Base-by-base conservation (phyloP, 176 grass and related monocot species). In the Carex littledalei region DNA sequence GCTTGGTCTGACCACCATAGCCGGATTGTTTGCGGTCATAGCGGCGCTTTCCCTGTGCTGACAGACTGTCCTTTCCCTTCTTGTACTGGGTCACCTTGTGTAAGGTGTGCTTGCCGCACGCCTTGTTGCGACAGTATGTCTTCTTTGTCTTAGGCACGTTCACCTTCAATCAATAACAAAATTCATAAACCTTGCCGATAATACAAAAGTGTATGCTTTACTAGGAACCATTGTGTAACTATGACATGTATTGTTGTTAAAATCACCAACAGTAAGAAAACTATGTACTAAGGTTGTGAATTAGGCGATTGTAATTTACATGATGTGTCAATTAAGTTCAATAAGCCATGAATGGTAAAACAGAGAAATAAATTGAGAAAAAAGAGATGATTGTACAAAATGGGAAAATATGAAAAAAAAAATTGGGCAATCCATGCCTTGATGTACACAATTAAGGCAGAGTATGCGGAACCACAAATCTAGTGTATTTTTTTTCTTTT, bases 71-170 rank as follows among this genome's bases (percentile, higher is more conserved):
- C 84, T 94, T 98, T 22, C 95, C 95, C 85, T 98, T 98, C 85
- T 98, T 94, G 86, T 94, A 98, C 45, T 98, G 95, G 7, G 95
- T 95, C 8, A 98, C 93, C 84, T 98, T 98, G 85, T 94, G 95
- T 58, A 98, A 86, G 8, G 93, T 98, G 88, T 98, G 95, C 91
- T 98, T 98, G 86, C 1, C 88, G 88, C 95, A 98, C 52, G 93
- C 91, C 84, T 98, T 98, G 89, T 94, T 98, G 91, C 93, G 94
- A 89, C 91, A 98, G 80, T 95, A 95, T 20, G 95, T 98, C 87
- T 94, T 98, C 93, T 91, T 98, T 72, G 89, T 95, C 88, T 98
- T 98, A 0, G 95, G 95, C 81, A 98, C 91, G 34, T 98, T 98
- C 86, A 98, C 95, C 91, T 98, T 1, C 57, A 60, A n/a, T 60